Evolutionary conservation across 352 stramenopile genomes (phyloP), one percentile per base, ranked within the genome.

Genomic region (Globisporangium takayamanum): DNA sequence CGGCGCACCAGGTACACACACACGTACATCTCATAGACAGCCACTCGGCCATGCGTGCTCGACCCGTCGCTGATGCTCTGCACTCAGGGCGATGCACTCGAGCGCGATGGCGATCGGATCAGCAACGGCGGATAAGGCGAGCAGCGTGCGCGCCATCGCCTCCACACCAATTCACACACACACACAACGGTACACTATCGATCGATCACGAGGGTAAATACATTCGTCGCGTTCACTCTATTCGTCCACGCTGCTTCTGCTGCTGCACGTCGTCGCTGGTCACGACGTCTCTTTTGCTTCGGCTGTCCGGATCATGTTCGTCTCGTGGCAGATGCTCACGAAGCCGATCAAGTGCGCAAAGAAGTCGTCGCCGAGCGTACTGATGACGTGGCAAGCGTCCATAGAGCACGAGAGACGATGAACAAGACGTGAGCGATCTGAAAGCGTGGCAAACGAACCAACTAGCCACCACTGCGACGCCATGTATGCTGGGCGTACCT

Each of bases 331-430:
- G 50, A 94, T 68, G 37, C 67, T 70, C 46, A 91, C 70, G 33
- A 94, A 94, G 25, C 85, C 73, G 61, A 84, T 86, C 58, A 94
- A 60, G 49, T 94, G 85, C 16, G 68, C 67, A 56, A 94, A 94
- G 53, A 94, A 94, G 20, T 84, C 73, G 57, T 94, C 83, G 20
- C 84, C 84, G 15, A 84, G 59, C 7, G 76, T 73, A 53, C 76
- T 86, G 57, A 5, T 11, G 47, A 25, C 36, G n/a, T 36, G 2
- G 3, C 11, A 41, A 25, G 33, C 12, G 14, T 42, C 36, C 39
- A 37, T 15, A 50, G 22, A 11, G 20, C 18, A 50, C 15, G 36
- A 25, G 39, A n/a, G 45, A 56, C 28, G 55, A 42, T n/a, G 7
- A 59, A 5, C 5, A 5, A 5, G 28, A 3, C 6, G 33, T 39